phyloP scores from a whole-genome alignment of 2,329 filamentous ascomycete genomes.

The Colletotrichum sansevieriae region DNA sequence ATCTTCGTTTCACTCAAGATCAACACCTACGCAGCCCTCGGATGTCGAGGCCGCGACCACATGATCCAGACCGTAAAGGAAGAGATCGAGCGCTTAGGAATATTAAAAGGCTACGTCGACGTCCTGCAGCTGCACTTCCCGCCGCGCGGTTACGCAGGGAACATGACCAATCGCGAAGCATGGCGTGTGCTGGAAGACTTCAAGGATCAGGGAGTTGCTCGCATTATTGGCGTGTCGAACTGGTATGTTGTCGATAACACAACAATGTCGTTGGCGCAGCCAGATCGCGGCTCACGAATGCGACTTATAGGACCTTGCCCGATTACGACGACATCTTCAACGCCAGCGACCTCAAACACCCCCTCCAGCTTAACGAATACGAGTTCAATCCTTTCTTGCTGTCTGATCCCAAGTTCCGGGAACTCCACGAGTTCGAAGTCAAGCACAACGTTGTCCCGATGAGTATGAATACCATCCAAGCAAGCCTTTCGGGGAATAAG shows the following conservation, averaged over 20 bases:
- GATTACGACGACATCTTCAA: slow-evolving; percentile 7
- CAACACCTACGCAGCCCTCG: not conserved
- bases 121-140: slow-evolving; percentile 9
- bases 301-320: not conserved
- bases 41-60: not conserved
- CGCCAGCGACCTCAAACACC: not conserved
- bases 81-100: not conserved
- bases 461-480: not conserved
- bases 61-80: not conserved
- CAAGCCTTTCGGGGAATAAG: not conserved
- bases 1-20: not conserved
- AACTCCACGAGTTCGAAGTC: slow-evolving; percentile 1
- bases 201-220: slow-evolving; percentile 11
- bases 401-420: not conserved
- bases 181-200: slow-evolving; percentile 15
- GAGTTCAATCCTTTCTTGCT: slow-evolving; percentile 1
- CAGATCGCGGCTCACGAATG: not conserved
- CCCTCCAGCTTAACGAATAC: not conserved
- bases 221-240: slow-evolving; percentile 9
- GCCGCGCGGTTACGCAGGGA: slow-evolving; percentile 7
- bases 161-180: slow-evolving; percentile 16
- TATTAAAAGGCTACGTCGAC: not conserved
- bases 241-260: not conserved
- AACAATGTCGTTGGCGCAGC: not conserved
- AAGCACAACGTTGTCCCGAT: not conserved